Evolutionary conservation across 2,329 filamentous ascomycete genomes (phyloP), one percentile per base, ranked within the genome.

Genomic region (Chaetomiaceae sp.): DNA sequence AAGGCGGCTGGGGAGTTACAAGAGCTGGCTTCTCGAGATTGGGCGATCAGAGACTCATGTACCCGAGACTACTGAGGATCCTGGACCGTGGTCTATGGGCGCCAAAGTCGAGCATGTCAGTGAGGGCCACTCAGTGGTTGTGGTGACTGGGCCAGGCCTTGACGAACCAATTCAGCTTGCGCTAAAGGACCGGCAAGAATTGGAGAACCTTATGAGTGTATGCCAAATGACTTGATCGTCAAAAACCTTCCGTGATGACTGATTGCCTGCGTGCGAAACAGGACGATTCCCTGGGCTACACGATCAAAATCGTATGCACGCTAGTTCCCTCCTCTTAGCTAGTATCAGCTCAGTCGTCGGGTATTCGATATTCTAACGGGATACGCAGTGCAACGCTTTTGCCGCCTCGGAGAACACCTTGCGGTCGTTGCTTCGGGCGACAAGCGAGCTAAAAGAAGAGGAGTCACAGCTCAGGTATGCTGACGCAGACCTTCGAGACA

Each of bases 261-360:
- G 33, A 49, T 29, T 12, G 15, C n/a, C n/a, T 17, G 9, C 17
- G 9, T 18, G 3, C 1, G 27, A 6, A 6, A 12, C 45, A 55
- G 54, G 47, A 53, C 14, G 20, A 47, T 3, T 52, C 48, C 26
- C 42, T 56, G 4, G 52, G 52, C 1, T 52, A 52, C 27, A 49
- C 55, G 43, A 34, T 26, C 17, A 52, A 51, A n/a, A 29, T 54
- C 6, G 53, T 55, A 26, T 18, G 49, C 35, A 26, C 8, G 19
- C n/a, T 34, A 11, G 27, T n/a, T n/a, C n/a, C n/a, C n/a, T n/a
- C n/a, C n/a, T n/a, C n/a, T n/a, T n/a, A n/a, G n/a, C n/a, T n/a
- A n/a, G n/a, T n/a, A n/a, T n/a, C n/a, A n/a, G n/a, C n/a, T n/a
- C n/a, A n/a, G n/a, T n/a, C n/a, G n/a, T n/a, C n/a, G n/a, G n/a